Percentiles rank a stretch among this genome's conserved stretches.
Evolutionary conservation across 805 yeast genomes (phyloP).

Genomic region (Ogataea nitratoaversa): DNA sequence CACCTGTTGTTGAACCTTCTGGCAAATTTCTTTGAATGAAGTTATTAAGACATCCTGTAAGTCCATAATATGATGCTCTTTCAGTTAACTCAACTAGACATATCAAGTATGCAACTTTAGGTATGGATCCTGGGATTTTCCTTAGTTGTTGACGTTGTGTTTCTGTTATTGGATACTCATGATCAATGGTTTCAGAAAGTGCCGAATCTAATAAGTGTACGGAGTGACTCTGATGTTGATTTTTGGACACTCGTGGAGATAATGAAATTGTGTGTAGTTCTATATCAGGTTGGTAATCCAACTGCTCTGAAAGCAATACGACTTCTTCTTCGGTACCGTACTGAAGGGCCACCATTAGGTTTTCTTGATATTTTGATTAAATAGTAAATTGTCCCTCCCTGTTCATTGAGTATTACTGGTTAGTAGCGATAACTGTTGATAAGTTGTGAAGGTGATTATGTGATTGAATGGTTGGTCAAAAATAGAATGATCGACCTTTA

Average conservation of each 20-base stretch:
- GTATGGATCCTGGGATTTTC: constrained; percentile 23
- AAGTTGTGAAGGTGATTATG: no score
- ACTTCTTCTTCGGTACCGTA: background rate
- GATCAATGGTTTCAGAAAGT: background rate
- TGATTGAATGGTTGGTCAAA: no score
- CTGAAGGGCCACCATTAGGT: no score
- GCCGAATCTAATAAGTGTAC: background rate
- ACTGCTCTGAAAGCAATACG: background rate
- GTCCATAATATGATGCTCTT: constrained; percentile 51
- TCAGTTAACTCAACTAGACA: constrained; percentile 47
- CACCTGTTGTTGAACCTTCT: constrained; percentile 34
- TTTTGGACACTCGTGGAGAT: background rate
- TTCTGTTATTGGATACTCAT: background rate
- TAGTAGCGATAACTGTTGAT: no score
- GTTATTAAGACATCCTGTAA: constrained; percentile 43
- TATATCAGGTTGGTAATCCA: background rate
- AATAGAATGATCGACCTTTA: no score
- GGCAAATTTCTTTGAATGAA: constrained; percentile 50
- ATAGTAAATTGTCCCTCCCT: no score
- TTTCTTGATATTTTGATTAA: no score
- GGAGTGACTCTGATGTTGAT: background rate
- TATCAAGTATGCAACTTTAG: constrained; percentile 21
- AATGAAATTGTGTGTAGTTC: background rate
- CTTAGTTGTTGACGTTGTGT: constrained; percentile 5
- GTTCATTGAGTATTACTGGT: no score